These are phyloP conservation scores for Rubia yunnanensis DNA, from an alignment of 257 asterid genomes.

Conservation along the genomic window DNA sequence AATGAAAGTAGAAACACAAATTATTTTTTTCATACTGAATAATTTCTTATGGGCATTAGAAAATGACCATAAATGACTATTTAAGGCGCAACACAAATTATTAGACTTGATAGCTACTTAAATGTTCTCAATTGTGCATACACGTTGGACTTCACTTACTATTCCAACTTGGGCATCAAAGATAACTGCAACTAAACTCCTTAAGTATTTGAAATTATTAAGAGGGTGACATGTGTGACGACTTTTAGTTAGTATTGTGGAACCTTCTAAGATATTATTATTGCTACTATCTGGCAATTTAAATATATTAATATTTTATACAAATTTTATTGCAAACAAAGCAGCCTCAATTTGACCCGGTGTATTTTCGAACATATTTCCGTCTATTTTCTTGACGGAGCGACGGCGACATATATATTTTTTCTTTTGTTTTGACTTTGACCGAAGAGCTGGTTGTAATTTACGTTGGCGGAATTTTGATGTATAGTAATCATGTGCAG, in stretches of 20 bases:
- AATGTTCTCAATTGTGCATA: no score
- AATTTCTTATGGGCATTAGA: no score
- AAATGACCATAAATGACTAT: no score
- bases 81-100: no score
- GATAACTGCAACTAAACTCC: background rate
- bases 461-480: background rate
- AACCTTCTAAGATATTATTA: background rate
- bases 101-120: no score
- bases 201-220: background rate
- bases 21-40: no score
- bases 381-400: background rate
- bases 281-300: background rate
- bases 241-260: background rate
- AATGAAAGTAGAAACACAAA: no score
- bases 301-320: no score
- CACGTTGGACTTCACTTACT: no score
- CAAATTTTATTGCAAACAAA: background rate
- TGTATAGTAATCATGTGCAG: background rate
- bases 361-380: background rate
- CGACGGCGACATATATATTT: background rate
- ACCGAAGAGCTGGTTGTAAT: background rate
- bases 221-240: conserved; percentile 1
- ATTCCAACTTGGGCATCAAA: no score
- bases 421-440: background rate
- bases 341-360: background rate